These are phyloP conservation scores for Fraxinus albicans DNA, from an alignment of 305 asterid species.

Conservation along the genomic window DNA sequence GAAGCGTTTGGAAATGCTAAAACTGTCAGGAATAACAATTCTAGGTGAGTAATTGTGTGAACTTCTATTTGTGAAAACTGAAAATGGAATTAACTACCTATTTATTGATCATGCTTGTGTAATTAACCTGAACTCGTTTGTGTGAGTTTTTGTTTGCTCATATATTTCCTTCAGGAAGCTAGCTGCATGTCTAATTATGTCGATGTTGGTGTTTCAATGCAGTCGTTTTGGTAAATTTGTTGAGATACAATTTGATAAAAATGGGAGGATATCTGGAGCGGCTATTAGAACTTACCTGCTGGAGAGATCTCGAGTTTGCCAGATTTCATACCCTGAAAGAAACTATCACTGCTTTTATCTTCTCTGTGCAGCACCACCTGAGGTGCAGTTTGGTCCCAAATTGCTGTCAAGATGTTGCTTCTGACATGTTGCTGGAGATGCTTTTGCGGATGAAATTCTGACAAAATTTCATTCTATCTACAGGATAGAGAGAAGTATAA, in stretches of 20 bases:
- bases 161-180: constrained; percentile 10
- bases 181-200: constrained; percentile 18
- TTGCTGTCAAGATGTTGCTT: background rate
- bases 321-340: constrained; percentile 74
- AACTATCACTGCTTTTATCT: constrained; percentile 83
- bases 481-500: constrained; percentile 33
- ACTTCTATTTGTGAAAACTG: background rate
- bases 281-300: constrained; percentile 83
- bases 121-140: background rate
- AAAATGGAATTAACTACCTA: background rate
- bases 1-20: constrained; percentile 92
- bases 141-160: background rate
- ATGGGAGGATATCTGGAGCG: constrained; percentile 80
- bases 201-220: constrained; percentile 26
- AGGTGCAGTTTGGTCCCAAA: constrained; percentile 34
- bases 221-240: constrained; percentile 89
- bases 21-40: constrained; percentile 79
- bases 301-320: constrained; percentile 88
- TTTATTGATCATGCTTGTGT: background rate
- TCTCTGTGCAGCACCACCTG: constrained; percentile 79
- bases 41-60: constrained; percentile 49
- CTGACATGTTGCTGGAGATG: background rate
- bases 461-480: background rate
- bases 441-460: background rate
- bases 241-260: constrained; percentile 72